Evolutionary conservation across 2,329 filamentous ascomycete genomes (phyloP), one percentile per base, ranked within the genome.

Genomic region (Nemania sp.): DNA sequence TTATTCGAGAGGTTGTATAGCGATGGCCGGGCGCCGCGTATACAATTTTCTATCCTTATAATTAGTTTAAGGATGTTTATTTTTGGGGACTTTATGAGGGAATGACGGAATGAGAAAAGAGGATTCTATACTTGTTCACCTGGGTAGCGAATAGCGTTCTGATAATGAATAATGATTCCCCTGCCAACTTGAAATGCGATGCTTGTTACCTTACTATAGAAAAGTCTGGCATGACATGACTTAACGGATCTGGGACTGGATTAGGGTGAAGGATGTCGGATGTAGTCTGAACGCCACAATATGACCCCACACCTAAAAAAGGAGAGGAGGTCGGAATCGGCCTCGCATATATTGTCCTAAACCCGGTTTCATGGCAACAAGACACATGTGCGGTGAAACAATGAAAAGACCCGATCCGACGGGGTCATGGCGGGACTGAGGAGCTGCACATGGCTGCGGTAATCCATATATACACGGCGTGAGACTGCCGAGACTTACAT

Each of bases 321-420:
- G 54, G 54, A 29, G 27, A 13, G 24, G 11, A 24, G 24, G 47
- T 13, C 58, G 47, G 18, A 45, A 45, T 3, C 15, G 53, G 52
- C 26, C 18, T 15, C 27, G 51, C 26, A 54, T 32, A 35, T 43
- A 56, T 52, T 62, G 29, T 58, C 20, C 62, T 52, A 62, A 35
- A 45, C 57, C n/a, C 35, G 26, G 41, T 62, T 22, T 56, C 56
- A 62, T 45, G 62, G n/a, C 27, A 20, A 52, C 20, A 35, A 52
- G 52, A 26, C 22, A 35, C 62, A 66, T 62, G 58, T 35, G 62
- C 22, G 7, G 66, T 62, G 66, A 3, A 52, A 68, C 66, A 20
- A 59, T 24, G 54, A 55, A 55, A 62, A 27, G 66, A 68, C 29
- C 53, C 58, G 66, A 66, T 62, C 66, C 62, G 66, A 68, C 45